Conservation (phyloP, 495 filamentous ascomycete genomes). For the Clavariopsis aquatica region DNA sequence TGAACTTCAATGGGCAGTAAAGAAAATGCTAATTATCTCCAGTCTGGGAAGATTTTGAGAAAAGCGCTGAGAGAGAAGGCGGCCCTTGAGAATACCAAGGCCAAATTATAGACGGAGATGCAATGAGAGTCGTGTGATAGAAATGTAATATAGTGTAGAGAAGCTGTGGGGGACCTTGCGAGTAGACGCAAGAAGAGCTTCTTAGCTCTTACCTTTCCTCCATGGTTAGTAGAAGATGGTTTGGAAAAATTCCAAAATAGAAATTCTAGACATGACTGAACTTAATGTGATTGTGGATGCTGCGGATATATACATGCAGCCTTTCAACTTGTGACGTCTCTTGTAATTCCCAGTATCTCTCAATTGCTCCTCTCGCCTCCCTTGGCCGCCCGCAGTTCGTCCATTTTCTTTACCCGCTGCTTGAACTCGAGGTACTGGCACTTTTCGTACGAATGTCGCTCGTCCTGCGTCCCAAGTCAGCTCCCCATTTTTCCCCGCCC, state of each 20-base stretch:
- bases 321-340: background rate
- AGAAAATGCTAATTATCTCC: background rate
- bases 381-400: conserved; percentile 88
- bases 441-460: conserved; percentile 96
- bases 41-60: conserved; percentile 48
- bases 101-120: conserved; percentile 18
- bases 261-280: background rate
- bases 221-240: no score
- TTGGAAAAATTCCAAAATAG: no score
- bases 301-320: conserved; percentile 31
- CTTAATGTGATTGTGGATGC: conserved; percentile 1
- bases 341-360: conserved; percentile 30
- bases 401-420: conserved; percentile 97
- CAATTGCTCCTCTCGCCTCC: conserved; percentile 85
- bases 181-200: background rate
- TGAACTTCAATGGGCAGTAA: background rate
- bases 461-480: conserved; percentile 59
- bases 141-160: background rate
- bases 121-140: background rate
- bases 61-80: conserved; percentile 44
- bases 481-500: background rate
- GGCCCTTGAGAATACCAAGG: conserved; percentile 33
- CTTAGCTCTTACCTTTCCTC: no score
- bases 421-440: conserved; percentile 99
- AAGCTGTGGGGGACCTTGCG: background rate